These are phyloP conservation scores for Triangularia setosa DNA, from an alignment of 2,329 filamentous ascomycete genomes.

Conservation along the genomic window DNA sequence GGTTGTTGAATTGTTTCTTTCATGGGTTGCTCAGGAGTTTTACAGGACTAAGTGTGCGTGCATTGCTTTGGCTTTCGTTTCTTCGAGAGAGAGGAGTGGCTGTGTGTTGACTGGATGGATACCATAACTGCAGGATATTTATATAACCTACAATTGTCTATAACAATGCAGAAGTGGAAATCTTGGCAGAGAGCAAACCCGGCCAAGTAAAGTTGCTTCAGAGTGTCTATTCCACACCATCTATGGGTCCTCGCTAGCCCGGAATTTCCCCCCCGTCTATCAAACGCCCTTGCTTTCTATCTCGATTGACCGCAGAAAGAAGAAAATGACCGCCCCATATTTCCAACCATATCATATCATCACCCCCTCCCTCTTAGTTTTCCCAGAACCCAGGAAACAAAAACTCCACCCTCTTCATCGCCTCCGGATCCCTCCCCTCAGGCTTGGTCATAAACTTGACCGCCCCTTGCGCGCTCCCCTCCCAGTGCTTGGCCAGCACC, in stretches of 20 bases:
- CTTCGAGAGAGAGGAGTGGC: not conserved
- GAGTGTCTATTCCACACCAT: not conserved
- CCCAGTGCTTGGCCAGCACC: slow-evolving; percentile 76
- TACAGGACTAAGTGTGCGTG: not conserved
- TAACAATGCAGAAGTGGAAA: not conserved
- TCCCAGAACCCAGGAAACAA: slow-evolving; percentile 79
- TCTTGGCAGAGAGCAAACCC: too few species aligned
- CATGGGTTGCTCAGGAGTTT: too few species aligned
- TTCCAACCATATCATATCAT: not conserved
- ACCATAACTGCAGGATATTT: not conserved
- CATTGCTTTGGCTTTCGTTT: not conserved
- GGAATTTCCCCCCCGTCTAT: not conserved
- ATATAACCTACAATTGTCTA: not conserved
- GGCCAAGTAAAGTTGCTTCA: not conserved
- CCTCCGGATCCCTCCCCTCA: slow-evolving; percentile 67
- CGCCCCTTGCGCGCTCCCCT: slow-evolving; percentile 71
- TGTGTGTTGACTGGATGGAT: not conserved
- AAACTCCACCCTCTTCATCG: slow-evolving; percentile 75
- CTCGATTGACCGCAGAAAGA: too few species aligned
- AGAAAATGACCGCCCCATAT: not conserved
- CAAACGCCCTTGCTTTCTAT: slow-evolving; percentile 1
- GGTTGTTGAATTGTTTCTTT: too few species aligned
- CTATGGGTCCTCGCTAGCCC: too few species aligned
- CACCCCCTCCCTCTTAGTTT: slow-evolving; percentile 25
- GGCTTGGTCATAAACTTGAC: slow-evolving; percentile 79